These are phyloP conservation scores for Otatea glauca DNA, from an alignment of 176 grass and related monocot species.

Conservation along the genomic window DNA sequence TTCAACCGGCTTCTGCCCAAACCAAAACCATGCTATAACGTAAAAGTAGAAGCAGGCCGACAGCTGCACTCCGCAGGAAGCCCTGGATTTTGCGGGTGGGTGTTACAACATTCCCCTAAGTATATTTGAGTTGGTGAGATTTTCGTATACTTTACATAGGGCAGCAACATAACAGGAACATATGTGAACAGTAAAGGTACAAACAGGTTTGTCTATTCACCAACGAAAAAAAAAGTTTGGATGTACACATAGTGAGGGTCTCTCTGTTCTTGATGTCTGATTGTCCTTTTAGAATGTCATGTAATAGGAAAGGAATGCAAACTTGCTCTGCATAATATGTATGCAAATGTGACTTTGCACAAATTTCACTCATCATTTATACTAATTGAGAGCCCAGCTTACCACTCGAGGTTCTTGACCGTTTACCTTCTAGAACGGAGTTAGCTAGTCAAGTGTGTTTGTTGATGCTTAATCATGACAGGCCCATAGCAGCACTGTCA, in stretches of 20 bases:
- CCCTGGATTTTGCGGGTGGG: too few species aligned
- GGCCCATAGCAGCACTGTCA: conserved; percentile 6
- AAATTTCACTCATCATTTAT: background rate
- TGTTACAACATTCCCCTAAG: too few species aligned
- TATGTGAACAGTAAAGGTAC: conserved; percentile 1
- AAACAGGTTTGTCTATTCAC: background rate
- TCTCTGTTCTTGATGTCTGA: conserved; percentile 13
- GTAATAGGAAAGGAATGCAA: background rate
- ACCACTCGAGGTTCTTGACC: background rate
- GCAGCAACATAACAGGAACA: background rate
- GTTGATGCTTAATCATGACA: conserved; percentile 24
- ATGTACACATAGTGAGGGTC: background rate
- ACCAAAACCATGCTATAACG: too few species aligned
- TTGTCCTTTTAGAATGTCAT: conserved; percentile 32
- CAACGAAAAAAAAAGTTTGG: too few species aligned
- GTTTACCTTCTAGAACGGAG: conserved; percentile 22
- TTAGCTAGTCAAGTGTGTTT: conserved; percentile 37
- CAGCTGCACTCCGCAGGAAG: too few species aligned
- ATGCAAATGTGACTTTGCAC: conserved; percentile 12
- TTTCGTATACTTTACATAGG: background rate
- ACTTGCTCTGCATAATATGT: conserved; percentile 22
- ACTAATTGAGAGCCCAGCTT: background rate
- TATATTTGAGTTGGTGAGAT: conserved; percentile 1
- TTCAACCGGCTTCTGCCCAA: too few species aligned
- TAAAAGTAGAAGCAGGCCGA: too few species aligned